Conservation (phyloP, 371 early-diverging fungal species). For the Phascolomyces articulosus region DNA sequence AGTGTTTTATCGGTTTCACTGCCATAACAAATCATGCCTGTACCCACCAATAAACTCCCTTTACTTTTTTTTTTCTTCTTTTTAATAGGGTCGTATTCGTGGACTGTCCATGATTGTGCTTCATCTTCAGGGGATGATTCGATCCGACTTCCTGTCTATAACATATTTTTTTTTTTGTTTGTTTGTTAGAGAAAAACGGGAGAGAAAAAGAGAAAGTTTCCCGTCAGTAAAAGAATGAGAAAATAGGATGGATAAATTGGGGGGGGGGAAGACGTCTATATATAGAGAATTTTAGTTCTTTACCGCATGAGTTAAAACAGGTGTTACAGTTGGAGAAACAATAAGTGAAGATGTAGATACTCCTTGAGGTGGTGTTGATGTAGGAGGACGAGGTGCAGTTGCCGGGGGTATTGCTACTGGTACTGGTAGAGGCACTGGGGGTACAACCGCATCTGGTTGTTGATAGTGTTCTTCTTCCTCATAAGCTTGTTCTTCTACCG, state of each 20-base stretch:
- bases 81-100: slow-evolving; percentile 46
- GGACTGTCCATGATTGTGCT: slow-evolving; percentile 40
- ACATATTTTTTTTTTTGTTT: too few species aligned
- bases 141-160: neutral
- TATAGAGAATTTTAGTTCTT: neutral
- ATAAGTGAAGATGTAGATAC: slow-evolving; percentile 5
- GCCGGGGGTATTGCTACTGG: neutral
- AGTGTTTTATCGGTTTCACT: slow-evolving; percentile 71
- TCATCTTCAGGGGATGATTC: slow-evolving; percentile 25
- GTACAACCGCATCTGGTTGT: slow-evolving; percentile 19
- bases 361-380: slow-evolving; percentile 21
- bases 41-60: slow-evolving; percentile 67
- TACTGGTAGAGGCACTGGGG: slow-evolving; percentile 9
- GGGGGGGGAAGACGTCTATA: too few species aligned
- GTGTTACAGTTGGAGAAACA: slow-evolving; percentile 18
- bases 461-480: neutral
- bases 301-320: slow-evolving; percentile 30
- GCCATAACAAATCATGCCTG: slow-evolving; percentile 62
- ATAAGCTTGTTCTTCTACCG: neutral
- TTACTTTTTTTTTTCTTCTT: slow-evolving; percentile 76
- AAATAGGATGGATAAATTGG: too few species aligned
- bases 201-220: too few species aligned
- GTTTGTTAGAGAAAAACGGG: too few species aligned
- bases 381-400: too few species aligned
- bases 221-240: too few species aligned